Evolutionary conservation across 2,329 filamentous ascomycete species (phyloP), one percentile per base, ranked within the genome.

Genomic region (Aspergillus tanneri): DNA sequence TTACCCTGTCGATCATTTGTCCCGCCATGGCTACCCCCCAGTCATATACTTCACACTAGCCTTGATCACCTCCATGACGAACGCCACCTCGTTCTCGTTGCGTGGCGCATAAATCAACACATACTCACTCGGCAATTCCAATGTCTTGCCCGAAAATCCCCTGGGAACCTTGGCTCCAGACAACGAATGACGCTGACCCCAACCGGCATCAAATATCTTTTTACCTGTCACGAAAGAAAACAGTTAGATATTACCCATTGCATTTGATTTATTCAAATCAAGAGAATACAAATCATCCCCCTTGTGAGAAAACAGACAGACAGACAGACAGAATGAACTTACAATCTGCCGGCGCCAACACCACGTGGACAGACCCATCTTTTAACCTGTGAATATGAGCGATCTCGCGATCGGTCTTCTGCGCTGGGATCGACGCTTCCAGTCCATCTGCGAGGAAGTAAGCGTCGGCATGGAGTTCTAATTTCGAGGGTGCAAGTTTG

Each of bases 331-430:
- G 19, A 18, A n/a, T 12, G 8, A 24, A 48, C 61, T 46, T 57
- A 67, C 86, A 87, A 65, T 95, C 90, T 27, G 86, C 80, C 0
- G 88, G 88, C 56, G 93, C 87, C 47, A 95, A 73, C 34, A 83
- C 86, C 70, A 92, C 74, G 69, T 95, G 90, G 77, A 92, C 75
- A 0, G 83, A 87, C 54, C 85, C 80, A 53, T 95, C 90, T 19
- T 57, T 54, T 4, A 79, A 83, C 25, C 83, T 80, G 68, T 95
- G 90, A 12, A 90, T 80, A 67, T 95, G 90, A 59, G 83, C 85
- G 41, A 95, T 80, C 69, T 95, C 90, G 11, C 88, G 87, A 54
- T 83, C 78, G 43, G 61, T 53, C 5, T 42, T 32, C 36, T 49
- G 25, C 2, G 60, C 57, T 6, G 57, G 43, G 2, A 52, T 52